phyloP scores from a whole-genome alignment of 495 filamentous ascomycete genomes.

The Aspergillus egyptiacus region DNA sequence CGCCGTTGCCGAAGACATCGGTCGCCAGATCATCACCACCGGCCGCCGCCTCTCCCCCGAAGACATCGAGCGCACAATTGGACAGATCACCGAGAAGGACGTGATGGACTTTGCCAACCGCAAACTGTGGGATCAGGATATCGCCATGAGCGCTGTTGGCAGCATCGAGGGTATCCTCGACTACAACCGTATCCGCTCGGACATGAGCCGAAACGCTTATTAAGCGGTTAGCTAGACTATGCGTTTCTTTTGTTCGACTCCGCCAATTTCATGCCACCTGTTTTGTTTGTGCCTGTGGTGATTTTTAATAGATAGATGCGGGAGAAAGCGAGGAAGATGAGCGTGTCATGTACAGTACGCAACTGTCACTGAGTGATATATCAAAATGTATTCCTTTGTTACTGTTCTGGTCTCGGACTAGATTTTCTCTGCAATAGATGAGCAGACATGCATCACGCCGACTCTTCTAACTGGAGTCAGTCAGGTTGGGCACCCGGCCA shows the following conservation, averaged over 20 bases:
- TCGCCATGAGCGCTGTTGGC: conserved; percentile 88
- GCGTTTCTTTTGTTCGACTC: conserved; percentile 11
- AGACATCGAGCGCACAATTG: conserved; percentile 89
- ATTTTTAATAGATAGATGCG: conserved; percentile 27
- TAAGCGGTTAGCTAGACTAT: conserved; percentile 14
- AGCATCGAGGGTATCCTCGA: conserved; percentile 86
- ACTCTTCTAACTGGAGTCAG: too few relatives aligned
- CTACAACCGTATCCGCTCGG: conserved; percentile 80
- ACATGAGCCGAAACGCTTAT: conserved; percentile 74
- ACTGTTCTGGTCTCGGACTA: too few relatives aligned
- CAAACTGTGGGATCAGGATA: conserved; percentile 94
- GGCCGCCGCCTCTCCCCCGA: conserved; percentile 83
- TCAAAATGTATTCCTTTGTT: conserved; percentile 25
- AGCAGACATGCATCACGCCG: too few relatives aligned
- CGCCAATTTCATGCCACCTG: conserved; percentile 14
- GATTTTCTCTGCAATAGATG: too few relatives aligned
- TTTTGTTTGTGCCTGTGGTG: conserved; percentile 15
- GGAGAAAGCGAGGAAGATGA: conserved; percentile 17
- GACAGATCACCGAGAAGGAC: conserved; percentile 88
- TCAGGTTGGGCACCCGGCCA: too few relatives aligned
- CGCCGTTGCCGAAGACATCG: conserved; percentile 95
- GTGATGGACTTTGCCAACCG: conserved; percentile 88
- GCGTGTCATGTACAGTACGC: conserved; percentile 32
- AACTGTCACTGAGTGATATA: conserved; percentile 31
- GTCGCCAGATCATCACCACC: conserved; percentile 95